Base-by-base conservation (phyloP, 73 alveolate genomes). In the Paramecium bursaria region DNA sequence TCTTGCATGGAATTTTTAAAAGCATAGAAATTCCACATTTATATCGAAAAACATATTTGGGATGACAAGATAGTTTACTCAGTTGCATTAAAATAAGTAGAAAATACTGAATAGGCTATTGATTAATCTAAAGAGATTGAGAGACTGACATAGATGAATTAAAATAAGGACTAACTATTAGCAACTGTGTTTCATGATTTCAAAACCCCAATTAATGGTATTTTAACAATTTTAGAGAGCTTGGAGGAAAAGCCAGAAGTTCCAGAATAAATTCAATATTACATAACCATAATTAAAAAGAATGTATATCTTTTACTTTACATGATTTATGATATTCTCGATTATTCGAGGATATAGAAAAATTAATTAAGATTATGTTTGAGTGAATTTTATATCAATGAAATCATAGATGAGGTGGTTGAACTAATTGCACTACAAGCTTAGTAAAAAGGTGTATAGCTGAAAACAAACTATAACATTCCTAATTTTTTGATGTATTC, bases 101-200 rank as follows among this genome's bases (percentile, higher is more conserved):
- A n/a, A n/a, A n/a, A n/a, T n/a, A n/a, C n/a, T n/a, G n/a, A n/a
- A n/a, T n/a, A n/a, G n/a, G n/a, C n/a, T n/a, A n/a, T n/a, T n/a
- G n/a, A n/a, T n/a, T n/a, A n/a, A n/a, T n/a, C n/a, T n/a, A n/a
- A n/a, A n/a, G n/a, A n/a, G n/a, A n/a, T n/a, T n/a, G 49, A 39
- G 14, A 30, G 52, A 27, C 3, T 60, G 1, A 30, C 39, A 60
- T 46, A 60, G 7, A 10, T 30, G 31, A 48, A 60, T 31, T 30
- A 35, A 0, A 27, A 30, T 9, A 60, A 33, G 54, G 76, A 79
- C 26, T 42, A 79, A 7, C 23, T 79, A 21, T 51, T 79, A 3
- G 89, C 89, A 13, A 54, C 89, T 22, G 85, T 79, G 2, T 53
- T 73, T 79, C 89, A 79, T 42, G 89, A 79, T 46, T 79, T 79